Evolutionary conservation across 108 stramenopile genomes (phyloP).

Genomic region (Nitzschia sp.): DNA sequence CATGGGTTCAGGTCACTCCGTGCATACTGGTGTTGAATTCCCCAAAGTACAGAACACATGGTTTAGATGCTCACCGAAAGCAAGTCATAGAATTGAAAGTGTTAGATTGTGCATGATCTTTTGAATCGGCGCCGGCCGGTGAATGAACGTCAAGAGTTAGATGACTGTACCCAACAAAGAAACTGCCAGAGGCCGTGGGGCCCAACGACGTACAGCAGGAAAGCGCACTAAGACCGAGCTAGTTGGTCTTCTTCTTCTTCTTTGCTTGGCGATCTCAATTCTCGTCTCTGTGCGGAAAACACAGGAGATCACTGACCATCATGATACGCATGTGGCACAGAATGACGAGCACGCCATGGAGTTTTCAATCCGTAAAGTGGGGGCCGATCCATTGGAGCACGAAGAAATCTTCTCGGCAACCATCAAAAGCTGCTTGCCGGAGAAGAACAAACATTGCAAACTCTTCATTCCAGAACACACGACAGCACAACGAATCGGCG

Average conservation of each 20-base stretch:
- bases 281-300: background rate
- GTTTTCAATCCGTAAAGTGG: background rate
- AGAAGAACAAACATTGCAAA: slow-evolving; percentile 33
- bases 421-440: slow-evolving; percentile 45
- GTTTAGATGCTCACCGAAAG: too few relatives aligned
- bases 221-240: background rate
- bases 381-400: slow-evolving; percentile 19
- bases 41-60: too few relatives aligned
- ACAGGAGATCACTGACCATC: background rate
- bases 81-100: too few relatives aligned
- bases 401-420: slow-evolving; percentile 31
- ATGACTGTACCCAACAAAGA: background rate
- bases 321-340: background rate
- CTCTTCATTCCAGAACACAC: slow-evolving; percentile 29
- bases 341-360: background rate
- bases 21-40: too few relatives aligned
- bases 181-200: background rate
- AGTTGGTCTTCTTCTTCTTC: slow-evolving; percentile 3
- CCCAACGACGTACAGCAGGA: background rate
- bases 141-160: too few relatives aligned
- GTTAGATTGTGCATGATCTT: too few relatives aligned
- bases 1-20: too few relatives aligned
- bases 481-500: slow-evolving; percentile 33
- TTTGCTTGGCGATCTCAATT: background rate
- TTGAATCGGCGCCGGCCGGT: too few relatives aligned